These are phyloP conservation scores for Polyporus tsugae DNA, from an alignment of 1,284 basidiomycete species.

Conservation along the genomic window DNA sequence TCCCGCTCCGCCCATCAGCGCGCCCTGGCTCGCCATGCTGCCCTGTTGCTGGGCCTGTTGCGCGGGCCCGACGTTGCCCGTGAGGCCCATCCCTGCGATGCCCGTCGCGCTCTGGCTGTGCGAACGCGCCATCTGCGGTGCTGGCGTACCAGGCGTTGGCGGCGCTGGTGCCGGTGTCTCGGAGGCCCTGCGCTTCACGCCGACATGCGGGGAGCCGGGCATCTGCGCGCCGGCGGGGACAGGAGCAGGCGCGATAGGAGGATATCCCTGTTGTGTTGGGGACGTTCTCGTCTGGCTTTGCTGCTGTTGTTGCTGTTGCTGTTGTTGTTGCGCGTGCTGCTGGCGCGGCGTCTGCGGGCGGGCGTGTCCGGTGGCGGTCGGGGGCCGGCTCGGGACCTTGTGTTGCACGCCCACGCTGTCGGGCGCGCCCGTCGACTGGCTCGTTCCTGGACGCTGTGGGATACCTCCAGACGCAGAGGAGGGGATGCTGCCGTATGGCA, in stretches of 20 bases:
- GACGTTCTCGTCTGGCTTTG: constrained; percentile 25
- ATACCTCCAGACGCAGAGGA: constrained; percentile 8
- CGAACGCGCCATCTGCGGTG: constrained; percentile 29
- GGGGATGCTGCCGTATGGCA: constrained; percentile 13
- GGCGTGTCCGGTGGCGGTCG: constrained; percentile 33
- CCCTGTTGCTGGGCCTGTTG: background rate
- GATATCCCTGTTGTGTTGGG: constrained; percentile 34
- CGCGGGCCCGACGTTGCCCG: constrained; percentile 31
- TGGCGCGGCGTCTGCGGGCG: constrained; percentile 27
- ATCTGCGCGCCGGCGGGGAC: constrained; percentile 22
- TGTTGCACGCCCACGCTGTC: constrained; percentile 10
- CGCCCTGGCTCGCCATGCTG: constrained; percentile 1
- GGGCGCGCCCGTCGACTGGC: constrained; percentile 30
- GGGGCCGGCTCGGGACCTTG: constrained; percentile 35
- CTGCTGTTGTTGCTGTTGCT: constrained; percentile 9
- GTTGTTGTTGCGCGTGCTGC: constrained; percentile 29
- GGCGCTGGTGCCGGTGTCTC: constrained; percentile 33
- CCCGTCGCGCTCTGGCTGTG: constrained; percentile 28
- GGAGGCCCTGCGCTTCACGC: constrained; percentile 37
- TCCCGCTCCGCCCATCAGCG: constrained; percentile 28
- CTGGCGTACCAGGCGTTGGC: constrained; percentile 13
- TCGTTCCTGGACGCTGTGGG: constrained; percentile 33
- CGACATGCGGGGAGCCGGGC: constrained; percentile 36
- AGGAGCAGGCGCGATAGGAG: constrained; percentile 41
- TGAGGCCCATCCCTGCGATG: constrained; percentile 33